Base-by-base conservation (phyloP, 2,329 filamentous ascomycete species). In the Harringtonia aguacate region DNA sequence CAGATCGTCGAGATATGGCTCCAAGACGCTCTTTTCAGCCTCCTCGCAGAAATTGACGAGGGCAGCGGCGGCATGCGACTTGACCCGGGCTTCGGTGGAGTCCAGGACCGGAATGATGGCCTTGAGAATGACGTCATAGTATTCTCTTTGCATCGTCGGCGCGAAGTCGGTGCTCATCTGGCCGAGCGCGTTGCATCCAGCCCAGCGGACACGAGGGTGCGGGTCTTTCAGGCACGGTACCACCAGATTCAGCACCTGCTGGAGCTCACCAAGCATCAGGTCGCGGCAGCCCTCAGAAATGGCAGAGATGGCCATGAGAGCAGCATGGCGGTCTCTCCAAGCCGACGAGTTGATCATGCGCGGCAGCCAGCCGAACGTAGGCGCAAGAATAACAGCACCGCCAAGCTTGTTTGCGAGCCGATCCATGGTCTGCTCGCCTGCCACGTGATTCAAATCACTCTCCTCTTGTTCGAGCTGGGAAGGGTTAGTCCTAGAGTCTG, bases 141-240 rank as follows among this genome's bases (percentile, higher is more conserved):
- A 94, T 56, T 95, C 92, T 53, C 86, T 84, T 64, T 98, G 92
- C 90, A 98, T 97, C 12, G 85, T 94, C 13, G 89, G 89, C 13
- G 94, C 90, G 62, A 98, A 98, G 59, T 98, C 92, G 28, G 92
- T 98, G 68, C 90, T 97, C 92, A 98, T 98, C 64, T 98, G 92
- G 24, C 92, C 92, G n/a, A 98, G 75, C 35, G 92, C 92, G 59
- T 98, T 97, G 70, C 92, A 98, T 29, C 89, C 92, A 42, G 92
- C 92, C 81, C 94, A 98, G 56, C 90, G 83, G 44, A 98, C 92
- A 58, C 92, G 86, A 34, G 92, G 86, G 59, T 98, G 92, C 33
- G 84, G 76, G 58, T 98, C 90, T 55, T 83, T 81, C 30, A 98
- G 73, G 30, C 90, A 85, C 15, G 92, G 92, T 40, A 95, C 79